Percentiles rank a stretch among this genome's conserved stretches.
These are phyloP conservation scores for Hypoxylon trugodes DNA, from an alignment of 495 filamentous ascomycete species.

Conservation along the genomic window DNA sequence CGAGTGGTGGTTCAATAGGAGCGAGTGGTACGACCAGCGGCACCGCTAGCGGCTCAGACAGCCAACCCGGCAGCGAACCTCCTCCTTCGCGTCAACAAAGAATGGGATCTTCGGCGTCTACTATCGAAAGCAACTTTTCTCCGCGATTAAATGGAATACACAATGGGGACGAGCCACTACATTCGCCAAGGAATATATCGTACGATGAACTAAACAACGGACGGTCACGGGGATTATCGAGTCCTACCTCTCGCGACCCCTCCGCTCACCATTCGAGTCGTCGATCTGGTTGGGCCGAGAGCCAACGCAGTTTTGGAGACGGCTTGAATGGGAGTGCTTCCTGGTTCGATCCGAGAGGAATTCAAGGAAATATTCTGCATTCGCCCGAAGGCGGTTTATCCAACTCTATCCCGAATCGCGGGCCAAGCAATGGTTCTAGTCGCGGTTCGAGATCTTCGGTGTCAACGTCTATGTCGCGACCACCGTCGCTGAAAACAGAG, in stretches of 20 bases:
- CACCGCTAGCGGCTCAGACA: conserved; percentile 51
- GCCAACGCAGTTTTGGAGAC: conserved; percentile 32
- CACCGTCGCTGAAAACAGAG: conserved; percentile 50
- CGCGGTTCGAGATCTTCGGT: conserved; percentile 38
- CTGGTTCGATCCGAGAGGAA: conserved; percentile 39
- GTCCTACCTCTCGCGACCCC: conserved; percentile 39
- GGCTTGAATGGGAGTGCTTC: conserved; percentile 9
- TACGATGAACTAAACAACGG: conserved; percentile 32
- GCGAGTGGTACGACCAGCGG: conserved; percentile 51
- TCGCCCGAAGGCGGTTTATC: conserved; percentile 36
- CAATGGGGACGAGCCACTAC: conserved; percentile 46
- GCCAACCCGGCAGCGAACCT: conserved; percentile 55
- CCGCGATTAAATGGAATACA: conserved; percentile 31
- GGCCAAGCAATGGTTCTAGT: conserved; percentile 11
- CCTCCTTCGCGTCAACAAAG: conserved; percentile 52
- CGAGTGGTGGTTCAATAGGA: conserved; percentile 45
- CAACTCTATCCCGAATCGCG: conserved; percentile 13
- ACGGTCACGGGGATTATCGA: conserved; percentile 36
- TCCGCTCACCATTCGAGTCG: conserved; percentile 20
- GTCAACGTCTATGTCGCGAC: conserved; percentile 37
- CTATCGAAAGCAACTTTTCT: conserved; percentile 47
- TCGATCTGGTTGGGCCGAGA: conserved; percentile 33
- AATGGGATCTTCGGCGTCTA: conserved; percentile 48
- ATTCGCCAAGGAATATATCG: conserved; percentile 42
- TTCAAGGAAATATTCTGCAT: conserved; percentile 31